These are phyloP conservation scores for Verticillium albo-atrum DNA, from an alignment of 2,329 filamentous ascomycete genomes.

Conservation along the genomic window DNA sequence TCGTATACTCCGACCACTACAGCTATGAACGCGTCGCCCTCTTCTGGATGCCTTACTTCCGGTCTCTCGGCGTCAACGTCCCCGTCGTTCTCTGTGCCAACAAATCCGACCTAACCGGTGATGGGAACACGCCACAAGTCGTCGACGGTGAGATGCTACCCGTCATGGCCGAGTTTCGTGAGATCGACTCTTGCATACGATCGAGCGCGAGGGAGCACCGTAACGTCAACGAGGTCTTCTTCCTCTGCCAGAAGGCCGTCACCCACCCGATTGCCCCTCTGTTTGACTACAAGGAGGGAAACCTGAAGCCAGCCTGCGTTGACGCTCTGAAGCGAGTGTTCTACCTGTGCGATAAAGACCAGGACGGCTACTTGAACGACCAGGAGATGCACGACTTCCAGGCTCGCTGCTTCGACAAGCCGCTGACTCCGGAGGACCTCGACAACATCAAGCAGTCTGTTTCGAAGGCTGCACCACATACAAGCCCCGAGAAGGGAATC, in stretches of 20 bases:
- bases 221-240: constrained; percentile 96
- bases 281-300: constrained; percentile 90
- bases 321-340: constrained; percentile 87
- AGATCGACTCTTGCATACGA: constrained; percentile 96
- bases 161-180: constrained; percentile 97
- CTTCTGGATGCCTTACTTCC: constrained; percentile 98
- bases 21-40: constrained; percentile 96
- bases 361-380: constrained; percentile 88
- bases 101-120: constrained; percentile 83
- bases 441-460: constrained; percentile 89
- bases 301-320: constrained; percentile 83
- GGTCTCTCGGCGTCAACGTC: constrained; percentile 96
- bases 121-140: constrained; percentile 74
- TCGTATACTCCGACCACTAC: constrained; percentile 98
- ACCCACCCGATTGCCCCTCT: constrained; percentile 94
- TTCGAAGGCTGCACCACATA: constrained; percentile 59
- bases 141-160: constrained; percentile 97
- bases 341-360: constrained; percentile 93
- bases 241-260: constrained; percentile 96
- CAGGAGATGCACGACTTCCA: constrained; percentile 90
- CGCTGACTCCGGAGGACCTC: constrained; percentile 74
- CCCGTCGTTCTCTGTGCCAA: constrained; percentile 96
- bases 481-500: constrained; percentile 66
- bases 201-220: constrained; percentile 88
- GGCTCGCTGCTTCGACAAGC: constrained; percentile 85